phyloP scores from a whole-genome alignment of 371 early-diverging fungal genomes.

The Lichtheimia hyalospora region DNA sequence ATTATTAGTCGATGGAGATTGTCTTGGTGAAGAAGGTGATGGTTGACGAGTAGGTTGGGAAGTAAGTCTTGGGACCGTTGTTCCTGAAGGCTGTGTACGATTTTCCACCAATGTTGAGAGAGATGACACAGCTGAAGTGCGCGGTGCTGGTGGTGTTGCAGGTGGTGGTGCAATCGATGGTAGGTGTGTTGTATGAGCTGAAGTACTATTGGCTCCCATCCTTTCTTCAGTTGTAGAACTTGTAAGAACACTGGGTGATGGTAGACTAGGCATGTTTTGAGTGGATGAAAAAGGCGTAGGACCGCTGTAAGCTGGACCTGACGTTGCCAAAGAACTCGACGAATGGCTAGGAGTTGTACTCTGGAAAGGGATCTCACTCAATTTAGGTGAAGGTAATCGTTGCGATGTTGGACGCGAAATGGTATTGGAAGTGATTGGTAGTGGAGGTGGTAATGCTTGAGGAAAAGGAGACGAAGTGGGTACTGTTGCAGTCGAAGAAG shows the following conservation, averaged over 20 bases:
- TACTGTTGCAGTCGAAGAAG: too few relatives aligned
- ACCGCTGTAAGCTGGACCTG: conserved; percentile 3
- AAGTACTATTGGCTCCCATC: not conserved
- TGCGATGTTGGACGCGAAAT: conserved; percentile 6
- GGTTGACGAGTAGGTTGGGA: not conserved
- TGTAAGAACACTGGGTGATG: conserved; percentile 4
- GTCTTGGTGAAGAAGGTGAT: not conserved
- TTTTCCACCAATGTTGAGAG: too few relatives aligned
- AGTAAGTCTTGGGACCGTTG: not conserved
- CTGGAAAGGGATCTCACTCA: conserved; percentile 12
- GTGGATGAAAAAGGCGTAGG: not conserved
- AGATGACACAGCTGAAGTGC: too few relatives aligned
- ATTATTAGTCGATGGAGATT: not conserved
- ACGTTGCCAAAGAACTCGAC: conserved; percentile 4
- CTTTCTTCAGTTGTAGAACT: not conserved
- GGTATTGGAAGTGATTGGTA: not conserved
- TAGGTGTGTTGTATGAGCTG: not conserved
- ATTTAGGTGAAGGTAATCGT: not conserved
- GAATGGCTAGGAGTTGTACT: conserved; percentile 5
- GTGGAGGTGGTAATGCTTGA: conserved; percentile 11
- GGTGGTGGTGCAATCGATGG: too few relatives aligned
- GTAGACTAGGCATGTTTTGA: conserved; percentile 7
- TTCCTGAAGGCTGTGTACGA: too few relatives aligned
- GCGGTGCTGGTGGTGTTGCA: too few relatives aligned
- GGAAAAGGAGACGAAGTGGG: conserved; percentile 1